These are phyloP conservation scores for Aspergillus thermomutatus DNA, from an alignment of 2,329 filamentous ascomycete genomes.

Conservation along the genomic window DNA sequence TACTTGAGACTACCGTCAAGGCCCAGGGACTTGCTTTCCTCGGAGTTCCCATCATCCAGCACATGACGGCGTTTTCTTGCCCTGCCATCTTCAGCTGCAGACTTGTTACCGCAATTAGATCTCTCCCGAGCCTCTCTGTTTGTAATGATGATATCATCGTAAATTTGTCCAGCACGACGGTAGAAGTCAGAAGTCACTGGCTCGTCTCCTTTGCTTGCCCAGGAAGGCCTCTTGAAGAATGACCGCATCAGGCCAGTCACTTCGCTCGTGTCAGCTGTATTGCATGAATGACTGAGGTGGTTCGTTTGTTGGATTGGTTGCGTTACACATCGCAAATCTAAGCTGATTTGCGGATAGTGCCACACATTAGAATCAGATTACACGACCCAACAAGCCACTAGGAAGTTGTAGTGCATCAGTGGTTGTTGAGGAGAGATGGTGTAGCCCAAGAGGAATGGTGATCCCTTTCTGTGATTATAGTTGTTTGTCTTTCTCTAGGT, in stretches of 20 bases:
- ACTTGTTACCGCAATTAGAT: slow-evolving; percentile 4
- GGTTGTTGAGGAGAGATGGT: not conserved
- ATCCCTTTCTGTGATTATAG: not conserved
- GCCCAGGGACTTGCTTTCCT: not conserved
- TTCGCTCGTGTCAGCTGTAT: not conserved
- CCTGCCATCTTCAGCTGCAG: slow-evolving; percentile 9
- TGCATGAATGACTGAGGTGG: not conserved
- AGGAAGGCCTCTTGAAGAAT: slow-evolving; percentile 55
- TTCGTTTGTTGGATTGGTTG: not conserved
- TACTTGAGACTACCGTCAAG: not conserved
- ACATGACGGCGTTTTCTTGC: slow-evolving; percentile 23
- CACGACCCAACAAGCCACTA: not conserved
- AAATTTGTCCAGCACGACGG: slow-evolving; percentile 46
- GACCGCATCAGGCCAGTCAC: slow-evolving; percentile 34
- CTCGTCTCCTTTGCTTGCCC: slow-evolving; percentile 42
- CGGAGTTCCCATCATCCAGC: slow-evolving; percentile 12
- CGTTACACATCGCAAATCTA: not conserved
- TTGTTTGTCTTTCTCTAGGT: not conserved
- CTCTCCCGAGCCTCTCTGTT: slow-evolving; percentile 35
- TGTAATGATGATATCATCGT: slow-evolving; percentile 44
- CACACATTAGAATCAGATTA: not conserved
- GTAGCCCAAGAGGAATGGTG: not conserved
- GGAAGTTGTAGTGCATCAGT: not conserved
- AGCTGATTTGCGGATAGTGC: not conserved
- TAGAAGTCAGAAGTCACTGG: slow-evolving; percentile 44